phyloP scores from a whole-genome alignment of 169 alveolate species.

The Eimeria maxima region DNA sequence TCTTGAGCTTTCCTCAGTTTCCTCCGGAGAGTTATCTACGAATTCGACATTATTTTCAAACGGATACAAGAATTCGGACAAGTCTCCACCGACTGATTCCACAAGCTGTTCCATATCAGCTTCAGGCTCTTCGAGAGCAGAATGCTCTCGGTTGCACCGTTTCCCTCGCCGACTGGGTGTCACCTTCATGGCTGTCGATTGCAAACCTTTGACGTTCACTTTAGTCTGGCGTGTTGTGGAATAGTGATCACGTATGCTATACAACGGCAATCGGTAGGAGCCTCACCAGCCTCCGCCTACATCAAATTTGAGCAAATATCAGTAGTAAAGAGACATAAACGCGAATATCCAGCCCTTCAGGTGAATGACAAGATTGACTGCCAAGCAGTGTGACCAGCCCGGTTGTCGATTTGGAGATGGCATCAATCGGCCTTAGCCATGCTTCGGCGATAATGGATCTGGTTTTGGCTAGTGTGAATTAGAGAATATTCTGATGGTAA shows the following conservation, averaged over 20 bases:
- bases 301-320: background rate
- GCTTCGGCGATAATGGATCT: background rate
- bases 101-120: background rate
- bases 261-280: no score
- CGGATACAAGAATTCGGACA: constrained; percentile 1
- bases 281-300: background rate
- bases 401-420: background rate
- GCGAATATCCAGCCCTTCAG: background rate
- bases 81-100: background rate
- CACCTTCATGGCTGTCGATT: background rate
- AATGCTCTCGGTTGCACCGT: constrained; percentile 3
- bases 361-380: background rate
- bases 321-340: background rate
- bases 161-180: background rate
- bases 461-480: background rate
- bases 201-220: background rate
- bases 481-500: background rate
- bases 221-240: background rate
- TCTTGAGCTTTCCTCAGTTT: background rate
- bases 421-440: background rate
- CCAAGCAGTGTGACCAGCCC: background rate
- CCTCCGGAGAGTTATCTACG: background rate
- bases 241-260: background rate
- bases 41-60: constrained; percentile 1
- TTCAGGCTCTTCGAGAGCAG: background rate